Percentiles rank a stretch among this genome's conserved stretches.
These are phyloP conservation scores for Fusarium sp. DNA, from an alignment of 2,329 filamentous ascomycete species.

Conservation along the genomic window DNA sequence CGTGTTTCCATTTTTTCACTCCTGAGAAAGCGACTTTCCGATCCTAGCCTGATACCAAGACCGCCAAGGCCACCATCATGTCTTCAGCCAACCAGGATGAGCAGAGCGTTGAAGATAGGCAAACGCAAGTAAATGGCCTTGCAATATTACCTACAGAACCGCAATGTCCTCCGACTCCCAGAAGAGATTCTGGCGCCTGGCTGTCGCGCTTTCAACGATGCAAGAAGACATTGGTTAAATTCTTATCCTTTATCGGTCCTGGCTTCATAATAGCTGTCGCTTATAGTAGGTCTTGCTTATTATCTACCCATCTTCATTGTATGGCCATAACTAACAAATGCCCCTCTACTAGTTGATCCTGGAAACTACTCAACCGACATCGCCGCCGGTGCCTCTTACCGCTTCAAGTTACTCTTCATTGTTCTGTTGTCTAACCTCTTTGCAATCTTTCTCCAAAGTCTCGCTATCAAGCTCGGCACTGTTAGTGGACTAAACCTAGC, in stretches of 20 bases:
- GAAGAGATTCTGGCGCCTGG: rapidly evolving
- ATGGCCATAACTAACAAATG: rapidly evolving
- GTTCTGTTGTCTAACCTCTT: slow-evolving; percentile 58
- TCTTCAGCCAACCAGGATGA: neutral
- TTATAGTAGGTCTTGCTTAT: neutral
- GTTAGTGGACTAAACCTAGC: slow-evolving; percentile 75
- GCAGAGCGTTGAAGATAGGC: neutral
- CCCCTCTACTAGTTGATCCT: neutral
- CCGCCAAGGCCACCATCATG: neutral
- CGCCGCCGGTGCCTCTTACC: neutral
- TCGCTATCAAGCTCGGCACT: slow-evolving; percentile 74
- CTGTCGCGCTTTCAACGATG: neutral
- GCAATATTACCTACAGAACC: neutral
- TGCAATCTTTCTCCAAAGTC: slow-evolving; percentile 74
- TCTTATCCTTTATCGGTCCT: neutral
- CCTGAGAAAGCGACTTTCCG: neutral
- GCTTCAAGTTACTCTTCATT: slow-evolving; percentile 3
- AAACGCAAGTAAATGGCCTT: rapidly evolving
- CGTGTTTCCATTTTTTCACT: neutral
- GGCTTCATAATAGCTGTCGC: slow-evolving; percentile 10
- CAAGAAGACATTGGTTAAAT: neutral
- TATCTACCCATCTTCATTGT: neutral
- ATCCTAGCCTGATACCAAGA: neutral
- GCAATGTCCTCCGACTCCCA: rapidly evolving
- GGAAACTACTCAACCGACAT: slow-evolving; percentile 11